phyloP scores from a whole-genome alignment of 2,329 filamentous ascomycete species.

The Thelonectria olida region DNA sequence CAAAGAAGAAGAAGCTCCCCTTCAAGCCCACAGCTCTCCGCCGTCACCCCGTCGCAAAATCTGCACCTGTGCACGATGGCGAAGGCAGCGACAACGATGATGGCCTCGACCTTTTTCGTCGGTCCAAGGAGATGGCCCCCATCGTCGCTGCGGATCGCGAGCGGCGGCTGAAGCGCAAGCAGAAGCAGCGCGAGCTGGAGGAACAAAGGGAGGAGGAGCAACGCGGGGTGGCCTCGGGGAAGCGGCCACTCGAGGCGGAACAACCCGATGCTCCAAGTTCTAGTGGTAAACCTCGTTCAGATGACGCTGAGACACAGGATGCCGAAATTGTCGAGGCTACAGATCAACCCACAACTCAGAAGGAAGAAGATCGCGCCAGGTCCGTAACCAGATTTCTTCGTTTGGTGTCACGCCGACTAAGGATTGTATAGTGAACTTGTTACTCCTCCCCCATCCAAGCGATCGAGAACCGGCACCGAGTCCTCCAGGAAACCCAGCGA shows the following conservation, averaged over 20 bases:
- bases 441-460: conserved; percentile 52
- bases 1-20: conserved; percentile 54
- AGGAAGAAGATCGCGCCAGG: conserved; percentile 30
- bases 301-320: background rate
- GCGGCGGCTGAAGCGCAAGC: conserved; percentile 39
- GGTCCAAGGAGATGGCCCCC: conserved; percentile 59
- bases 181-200: conserved; percentile 35
- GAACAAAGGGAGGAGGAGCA: conserved; percentile 26
- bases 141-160: conserved; percentile 53
- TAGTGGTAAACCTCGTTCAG: background rate
- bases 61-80: conserved; percentile 25
- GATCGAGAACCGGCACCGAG: conserved; percentile 40
- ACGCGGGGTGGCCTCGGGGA: conserved; percentile 27
- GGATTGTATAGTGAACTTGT: conserved; percentile 41
- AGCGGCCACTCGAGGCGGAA: conserved; percentile 33
- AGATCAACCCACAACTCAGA: conserved; percentile 25
- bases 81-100: conserved; percentile 43
- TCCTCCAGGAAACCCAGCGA: conserved; percentile 29
- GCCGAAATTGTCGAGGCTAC: background rate
- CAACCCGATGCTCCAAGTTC: background rate
- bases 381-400: conserved; percentile 19
- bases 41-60: conserved; percentile 41
- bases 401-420: conserved; percentile 15
- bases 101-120: conserved; percentile 59
- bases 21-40: conserved; percentile 60